Base-by-base conservation (phyloP, 2,329 filamentous ascomycete genomes). In the Hansfordia pulvinata region DNA sequence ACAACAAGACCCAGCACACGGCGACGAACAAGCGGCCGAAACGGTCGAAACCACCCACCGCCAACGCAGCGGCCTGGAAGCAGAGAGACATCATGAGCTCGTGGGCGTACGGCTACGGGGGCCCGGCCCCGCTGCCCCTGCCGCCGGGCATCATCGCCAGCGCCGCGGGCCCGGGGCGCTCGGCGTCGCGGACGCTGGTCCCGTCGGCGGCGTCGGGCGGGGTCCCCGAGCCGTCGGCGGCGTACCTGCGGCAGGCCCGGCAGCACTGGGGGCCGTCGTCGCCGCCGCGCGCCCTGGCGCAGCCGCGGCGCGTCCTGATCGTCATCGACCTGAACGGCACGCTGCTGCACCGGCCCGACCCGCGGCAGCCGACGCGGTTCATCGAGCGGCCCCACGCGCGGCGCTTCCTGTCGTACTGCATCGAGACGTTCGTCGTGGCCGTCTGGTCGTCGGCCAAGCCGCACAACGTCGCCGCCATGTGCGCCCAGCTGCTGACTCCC, bases 291-390 rank as follows among this genome's bases (percentile, higher is more conserved):
- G 36, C 37, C 10, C 50, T 67, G 4, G 20, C 50, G 0, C 26
- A 49, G 1, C 66, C 75, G 2, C 69, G 70, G 20, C 68, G 66
- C 10, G 64, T 93, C 18, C 71, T 98, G 13, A 62, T 98, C 26
- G 69, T 96, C 24, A 69, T 96, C 34, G 90, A 98, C 53, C 69
- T 98, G 19, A 98, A 96, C 50, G 90, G 90, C 35, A 94, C 88
- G 0, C 64, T 98, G 2, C 66, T 96, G 19, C 64, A 69, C 53
- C 78, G 90, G 5, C 76, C 73, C 7, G 60, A 59, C 27, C 58
- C 59, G 23, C 47, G 46, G 15, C 42, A 53, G 2, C 58, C 62
- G 4, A 63, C 58, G 8, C 47, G 50, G 21, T 81, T 85, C 46
- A 53, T 73, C 22, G 54, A 64, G 36, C 77, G 90, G 1, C 81